These are phyloP conservation scores for Mortierella sp. DNA, from an alignment of 371 early-diverging fungal species.

Conservation along the genomic window DNA sequence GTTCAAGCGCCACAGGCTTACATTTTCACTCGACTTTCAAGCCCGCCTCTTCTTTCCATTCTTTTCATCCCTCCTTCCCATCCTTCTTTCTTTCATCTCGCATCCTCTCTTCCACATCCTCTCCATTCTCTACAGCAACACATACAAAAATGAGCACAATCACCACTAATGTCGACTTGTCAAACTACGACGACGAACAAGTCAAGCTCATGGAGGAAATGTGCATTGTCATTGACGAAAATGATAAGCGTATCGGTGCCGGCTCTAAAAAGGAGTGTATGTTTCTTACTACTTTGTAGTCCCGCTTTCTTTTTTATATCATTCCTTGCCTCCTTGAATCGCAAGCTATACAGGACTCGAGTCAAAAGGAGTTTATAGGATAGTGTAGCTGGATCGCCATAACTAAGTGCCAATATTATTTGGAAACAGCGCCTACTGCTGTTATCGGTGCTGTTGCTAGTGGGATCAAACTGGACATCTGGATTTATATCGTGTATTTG, in stretches of 20 bases:
- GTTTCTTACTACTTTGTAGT: too few relatives aligned
- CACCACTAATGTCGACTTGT: slow-evolving; percentile 72
- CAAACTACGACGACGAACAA: slow-evolving; percentile 86
- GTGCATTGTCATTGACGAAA: slow-evolving; percentile 93
- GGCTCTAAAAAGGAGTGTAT: slow-evolving; percentile 93
- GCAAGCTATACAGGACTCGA: too few relatives aligned
- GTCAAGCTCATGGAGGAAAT: slow-evolving; percentile 96
- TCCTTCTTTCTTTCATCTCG: not conserved
- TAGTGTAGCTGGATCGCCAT: too few relatives aligned
- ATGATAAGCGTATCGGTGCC: slow-evolving; percentile 88
- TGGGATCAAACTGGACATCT: not conserved
- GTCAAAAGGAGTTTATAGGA: too few relatives aligned
- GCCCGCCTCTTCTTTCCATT: not conserved
- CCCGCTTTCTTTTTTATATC: not conserved
- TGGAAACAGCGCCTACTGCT: too few relatives aligned
- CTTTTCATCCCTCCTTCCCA: slow-evolving; percentile 5
- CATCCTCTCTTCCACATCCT: not conserved
- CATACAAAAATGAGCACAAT: slow-evolving; percentile 55
- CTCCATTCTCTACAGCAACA: not conserved
- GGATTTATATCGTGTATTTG: not conserved
- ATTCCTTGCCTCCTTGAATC: not conserved
- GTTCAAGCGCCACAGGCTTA: not conserved
- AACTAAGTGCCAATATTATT: too few relatives aligned
- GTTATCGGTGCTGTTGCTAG: not conserved
- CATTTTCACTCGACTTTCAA: not conserved